Conservation (phyloP, 1,284 basidiomycete genomes). For the Exsudoporus floridanus region DNA sequence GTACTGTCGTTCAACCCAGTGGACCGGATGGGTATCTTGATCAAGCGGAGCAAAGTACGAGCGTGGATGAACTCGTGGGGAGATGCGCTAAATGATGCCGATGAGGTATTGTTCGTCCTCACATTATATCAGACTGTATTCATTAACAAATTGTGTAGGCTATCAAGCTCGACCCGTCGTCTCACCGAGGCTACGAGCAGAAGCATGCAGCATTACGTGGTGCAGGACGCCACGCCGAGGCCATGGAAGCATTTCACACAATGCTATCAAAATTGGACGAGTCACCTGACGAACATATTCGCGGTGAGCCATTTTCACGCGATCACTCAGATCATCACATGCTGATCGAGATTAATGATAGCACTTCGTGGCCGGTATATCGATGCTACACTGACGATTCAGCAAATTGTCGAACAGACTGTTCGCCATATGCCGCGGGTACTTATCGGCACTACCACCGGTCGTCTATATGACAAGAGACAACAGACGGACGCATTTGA, state of each 20-base stretch:
- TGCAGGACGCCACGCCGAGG: background rate
- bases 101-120: background rate
- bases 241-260: background rate
- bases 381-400: slow-evolving; percentile 3
- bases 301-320: background rate
- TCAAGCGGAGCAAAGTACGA: background rate
- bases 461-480: background rate
- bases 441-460: slow-evolving; percentile 2
- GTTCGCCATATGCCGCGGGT: background rate
- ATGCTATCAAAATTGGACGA: background rate
- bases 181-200: background rate
- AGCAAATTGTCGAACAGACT: background rate
- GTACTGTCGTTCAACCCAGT: background rate
- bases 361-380: background rate
- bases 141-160: background rate
- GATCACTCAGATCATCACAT: background rate
- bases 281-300: background rate
- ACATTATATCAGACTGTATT: no score
- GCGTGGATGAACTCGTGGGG: background rate
- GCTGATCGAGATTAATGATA: background rate
- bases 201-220: background rate
- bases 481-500: background rate
- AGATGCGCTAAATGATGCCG: background rate
- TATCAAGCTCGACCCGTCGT: background rate
- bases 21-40: background rate